Evolutionary conservation across 2,329 filamentous ascomycete genomes (phyloP).

Genomic region (Epichloe sylvatica): DNA sequence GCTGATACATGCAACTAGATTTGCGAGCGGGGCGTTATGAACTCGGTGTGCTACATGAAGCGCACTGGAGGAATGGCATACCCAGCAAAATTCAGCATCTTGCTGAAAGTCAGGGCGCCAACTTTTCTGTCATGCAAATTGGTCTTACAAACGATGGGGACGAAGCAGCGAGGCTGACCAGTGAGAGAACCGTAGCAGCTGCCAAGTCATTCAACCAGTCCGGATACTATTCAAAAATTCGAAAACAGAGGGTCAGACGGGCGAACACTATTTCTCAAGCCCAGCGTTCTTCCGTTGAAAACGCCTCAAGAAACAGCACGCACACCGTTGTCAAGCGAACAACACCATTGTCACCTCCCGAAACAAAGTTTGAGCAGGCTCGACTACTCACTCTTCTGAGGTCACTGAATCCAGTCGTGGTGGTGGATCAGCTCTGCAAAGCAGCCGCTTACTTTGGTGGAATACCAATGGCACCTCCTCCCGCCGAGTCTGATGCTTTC

Average conservation of each 20-base stretch:
- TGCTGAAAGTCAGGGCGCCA: slow-evolving; percentile 41
- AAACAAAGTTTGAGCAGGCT: slow-evolving; percentile 46
- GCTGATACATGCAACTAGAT: background rate
- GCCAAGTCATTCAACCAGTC: slow-evolving; percentile 41
- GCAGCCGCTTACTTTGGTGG: slow-evolving; percentile 51
- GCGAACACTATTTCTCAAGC: background rate
- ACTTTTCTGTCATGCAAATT: slow-evolving; percentile 52
- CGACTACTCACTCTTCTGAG: slow-evolving; percentile 43
- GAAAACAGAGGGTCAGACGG: slow-evolving; percentile 10
- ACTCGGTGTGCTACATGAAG: slow-evolving; percentile 12
- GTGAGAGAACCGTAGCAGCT: slow-evolving; percentile 45
- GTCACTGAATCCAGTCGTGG: slow-evolving; percentile 37
- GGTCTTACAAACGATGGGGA: slow-evolving; percentile 35
- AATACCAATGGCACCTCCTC: slow-evolving; percentile 38
- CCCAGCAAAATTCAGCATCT: slow-evolving; percentile 49
- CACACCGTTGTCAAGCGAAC: slow-evolving; percentile 1
- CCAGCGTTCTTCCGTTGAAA: background rate
- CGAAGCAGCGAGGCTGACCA: slow-evolving; percentile 45
- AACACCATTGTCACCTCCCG: slow-evolving; percentile 20
- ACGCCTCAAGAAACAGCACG: background rate
- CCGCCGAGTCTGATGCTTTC: slow-evolving; percentile 34
- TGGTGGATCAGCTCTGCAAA: slow-evolving; percentile 50
- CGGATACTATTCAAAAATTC: slow-evolving; percentile 35
- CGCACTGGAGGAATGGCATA: slow-evolving; percentile 36
- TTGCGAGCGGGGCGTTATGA: background rate